Conservation (phyloP, 2,329 filamentous ascomycete genomes). For the Botryotinia convoluta region DNA sequence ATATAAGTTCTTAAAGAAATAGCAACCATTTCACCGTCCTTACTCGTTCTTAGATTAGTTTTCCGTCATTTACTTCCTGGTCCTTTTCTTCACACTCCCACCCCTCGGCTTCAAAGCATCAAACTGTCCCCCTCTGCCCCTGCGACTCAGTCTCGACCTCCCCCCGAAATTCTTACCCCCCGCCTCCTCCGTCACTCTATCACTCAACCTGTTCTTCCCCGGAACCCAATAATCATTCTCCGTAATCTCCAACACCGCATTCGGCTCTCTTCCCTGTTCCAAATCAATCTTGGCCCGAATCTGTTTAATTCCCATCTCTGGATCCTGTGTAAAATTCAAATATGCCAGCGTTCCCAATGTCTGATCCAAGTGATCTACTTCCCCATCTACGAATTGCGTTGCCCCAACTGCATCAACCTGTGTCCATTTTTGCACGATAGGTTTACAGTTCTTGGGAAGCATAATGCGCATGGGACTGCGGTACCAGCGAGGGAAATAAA, state of each 20-base stretch:
- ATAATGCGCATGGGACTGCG: slow-evolving; percentile 11
- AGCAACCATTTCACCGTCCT: not conserved
- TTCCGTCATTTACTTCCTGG: not conserved
- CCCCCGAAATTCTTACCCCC: not conserved
- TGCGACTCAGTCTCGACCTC: not conserved
- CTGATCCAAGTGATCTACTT: slow-evolving; percentile 1
- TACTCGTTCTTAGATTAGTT: not conserved
- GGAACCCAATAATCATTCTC: slow-evolving; percentile 9
- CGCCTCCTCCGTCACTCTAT: not conserved
- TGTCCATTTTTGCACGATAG: not conserved
- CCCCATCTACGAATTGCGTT: slow-evolving; percentile 5
- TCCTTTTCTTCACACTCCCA: not conserved
- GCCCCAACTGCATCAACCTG: slow-evolving; percentile 10
- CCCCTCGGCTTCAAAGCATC: not conserved
- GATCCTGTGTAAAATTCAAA: slow-evolving; percentile 17
- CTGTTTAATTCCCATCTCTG: not conserved
- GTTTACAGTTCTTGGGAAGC: not conserved
- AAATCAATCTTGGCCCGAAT: slow-evolving; percentile 5
- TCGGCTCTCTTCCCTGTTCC: not conserved
- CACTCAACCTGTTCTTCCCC: not conserved
- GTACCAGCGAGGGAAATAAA: slow-evolving; percentile 21
- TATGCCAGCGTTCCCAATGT: not conserved
- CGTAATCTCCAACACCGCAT: not conserved
- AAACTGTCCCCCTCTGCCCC: not conserved
- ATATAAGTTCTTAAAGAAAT: not conserved